phyloP scores from a whole-genome alignment of 2,329 filamentous ascomycete species.

The Aspergillus calidoustus region DNA sequence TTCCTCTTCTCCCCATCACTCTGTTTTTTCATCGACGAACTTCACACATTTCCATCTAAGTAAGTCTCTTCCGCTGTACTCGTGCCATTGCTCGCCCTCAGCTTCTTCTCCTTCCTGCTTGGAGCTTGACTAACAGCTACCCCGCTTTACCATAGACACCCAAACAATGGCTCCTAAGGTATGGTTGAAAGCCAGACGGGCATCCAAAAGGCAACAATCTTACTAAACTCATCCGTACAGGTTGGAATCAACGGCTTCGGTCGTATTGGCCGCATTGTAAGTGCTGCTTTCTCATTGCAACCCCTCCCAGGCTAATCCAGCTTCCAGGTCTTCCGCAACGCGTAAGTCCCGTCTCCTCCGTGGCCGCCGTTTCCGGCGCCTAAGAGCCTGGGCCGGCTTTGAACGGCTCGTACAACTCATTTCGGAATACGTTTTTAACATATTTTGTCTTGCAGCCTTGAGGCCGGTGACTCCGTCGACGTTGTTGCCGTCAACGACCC shows the following conservation, averaged over 20 bases:
- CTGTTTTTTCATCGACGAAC: constrained; percentile 9
- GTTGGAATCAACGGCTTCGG: constrained; percentile 99
- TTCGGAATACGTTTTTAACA: constrained; percentile 13
- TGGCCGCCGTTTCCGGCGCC: neutral
- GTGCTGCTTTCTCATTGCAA: constrained; percentile 28
- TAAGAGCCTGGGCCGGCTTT: neutral
- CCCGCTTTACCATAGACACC: constrained; percentile 29
- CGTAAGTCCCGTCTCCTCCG: constrained; percentile 58
- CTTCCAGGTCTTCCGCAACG: constrained; percentile 86
- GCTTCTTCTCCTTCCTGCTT: constrained; percentile 12
- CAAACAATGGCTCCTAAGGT: constrained; percentile 45
- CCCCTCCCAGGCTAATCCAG: constrained; percentile 29
- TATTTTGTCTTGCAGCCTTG: constrained; percentile 58
- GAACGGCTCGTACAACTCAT: neutral
- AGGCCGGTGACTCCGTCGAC: constrained; percentile 80
- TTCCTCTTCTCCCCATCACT: constrained; percentile 24
- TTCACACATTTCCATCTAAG: constrained; percentile 14
- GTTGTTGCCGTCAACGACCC: constrained; percentile 98
- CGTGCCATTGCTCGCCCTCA: constrained; percentile 4
- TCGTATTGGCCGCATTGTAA: constrained; percentile 92
- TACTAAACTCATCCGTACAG: constrained; percentile 47
- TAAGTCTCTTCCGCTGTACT: constrained; percentile 18
- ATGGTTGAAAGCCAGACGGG: constrained; percentile 14
- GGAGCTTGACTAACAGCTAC: constrained; percentile 34
- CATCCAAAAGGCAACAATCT: neutral